These are phyloP conservation scores for Neurospora sublineolata DNA, from an alignment of 495 filamentous ascomycete genomes.

Conservation along the genomic window DNA sequence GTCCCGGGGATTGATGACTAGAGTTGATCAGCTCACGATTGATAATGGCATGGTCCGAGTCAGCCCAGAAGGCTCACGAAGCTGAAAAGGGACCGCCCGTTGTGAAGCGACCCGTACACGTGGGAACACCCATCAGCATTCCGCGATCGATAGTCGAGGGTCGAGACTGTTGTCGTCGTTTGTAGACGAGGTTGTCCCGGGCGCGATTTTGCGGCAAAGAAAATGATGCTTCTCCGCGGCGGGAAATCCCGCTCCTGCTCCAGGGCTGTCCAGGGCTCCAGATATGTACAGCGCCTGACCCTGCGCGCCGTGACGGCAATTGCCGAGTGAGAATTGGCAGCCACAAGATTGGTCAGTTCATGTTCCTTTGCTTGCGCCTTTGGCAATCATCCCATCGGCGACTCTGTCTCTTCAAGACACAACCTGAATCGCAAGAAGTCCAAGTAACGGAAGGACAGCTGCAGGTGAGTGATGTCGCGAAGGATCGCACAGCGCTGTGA, in stretches of 20 bases:
- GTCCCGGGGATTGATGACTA: neutral
- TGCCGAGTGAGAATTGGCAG: neutral
- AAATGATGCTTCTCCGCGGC: too few relatives aligned
- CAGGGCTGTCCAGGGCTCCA: neutral
- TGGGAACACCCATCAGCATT: constrained; percentile 1
- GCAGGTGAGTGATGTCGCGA: neutral
- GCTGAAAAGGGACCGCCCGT: neutral
- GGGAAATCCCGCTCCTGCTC: constrained; percentile 10
- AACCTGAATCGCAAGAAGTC: neutral
- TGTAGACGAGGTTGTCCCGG: neutral
- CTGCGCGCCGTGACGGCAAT: neutral
- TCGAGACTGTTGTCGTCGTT: neutral
- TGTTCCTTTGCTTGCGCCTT: neutral
- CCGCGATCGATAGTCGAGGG: neutral
- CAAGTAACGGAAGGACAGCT: neutral
- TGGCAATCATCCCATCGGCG: neutral
- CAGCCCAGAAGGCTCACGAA: neutral
- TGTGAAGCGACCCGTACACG: neutral
- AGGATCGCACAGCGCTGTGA: neutral
- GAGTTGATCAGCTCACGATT: constrained; percentile 16
- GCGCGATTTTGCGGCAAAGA: neutral
- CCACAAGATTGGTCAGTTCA: neutral
- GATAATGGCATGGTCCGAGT: constrained; percentile 8
- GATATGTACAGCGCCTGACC: neutral
- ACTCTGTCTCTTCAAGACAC: neutral